Evolutionary conservation across 306 rosid species (phyloP), one percentile per base, ranked within the genome.

Genomic region (Phaseolus lunatus): DNA sequence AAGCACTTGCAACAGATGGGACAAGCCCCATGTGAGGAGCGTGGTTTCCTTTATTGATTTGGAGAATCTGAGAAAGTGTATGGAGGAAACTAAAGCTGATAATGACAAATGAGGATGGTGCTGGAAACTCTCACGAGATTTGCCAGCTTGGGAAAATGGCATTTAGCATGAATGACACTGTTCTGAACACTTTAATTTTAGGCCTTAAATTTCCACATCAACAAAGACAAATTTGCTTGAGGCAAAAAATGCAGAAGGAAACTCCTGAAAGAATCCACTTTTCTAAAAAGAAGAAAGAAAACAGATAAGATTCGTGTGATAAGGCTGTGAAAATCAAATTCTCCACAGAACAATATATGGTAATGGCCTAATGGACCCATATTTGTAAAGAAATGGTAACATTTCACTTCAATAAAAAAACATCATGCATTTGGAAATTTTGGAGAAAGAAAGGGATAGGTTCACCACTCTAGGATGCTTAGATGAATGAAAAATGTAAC

Each of bases 11-110:
- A 45, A 9, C 44, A 78, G 39, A 78, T 70, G 82, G 71, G 64
- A 39, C 71, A 70, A 19, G 56, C 56, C 58, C 15, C 72, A 79
- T 57, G 78, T 79, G 78, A 70, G 67, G 78, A 9, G 56, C 45
- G 71, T 70, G 61, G 56, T 61, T 43, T 59, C 57, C 39, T 31
- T 24, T 44, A 35, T 57, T 62, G 37, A 20, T 65, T 22, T 15
- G 37, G 75, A 48, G 78, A 62, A 72, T 79, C 49, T 22, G 16
- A 62, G 63, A 59, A 47, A 61, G 54, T 22, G 43, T 45, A 59
- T 14, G 64, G 64, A 47, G 56, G 35, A 69, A 10, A 53, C 76
- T 18, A 66, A 67, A 48, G 66, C 45, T 44, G 64, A 74, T 74
- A 54, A 31, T 33, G 80, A 66, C 71, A 37, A 80, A 44, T 54